phyloP scores from a whole-genome alignment of 305 asterid species.

The Fraxinus velutina region DNA sequence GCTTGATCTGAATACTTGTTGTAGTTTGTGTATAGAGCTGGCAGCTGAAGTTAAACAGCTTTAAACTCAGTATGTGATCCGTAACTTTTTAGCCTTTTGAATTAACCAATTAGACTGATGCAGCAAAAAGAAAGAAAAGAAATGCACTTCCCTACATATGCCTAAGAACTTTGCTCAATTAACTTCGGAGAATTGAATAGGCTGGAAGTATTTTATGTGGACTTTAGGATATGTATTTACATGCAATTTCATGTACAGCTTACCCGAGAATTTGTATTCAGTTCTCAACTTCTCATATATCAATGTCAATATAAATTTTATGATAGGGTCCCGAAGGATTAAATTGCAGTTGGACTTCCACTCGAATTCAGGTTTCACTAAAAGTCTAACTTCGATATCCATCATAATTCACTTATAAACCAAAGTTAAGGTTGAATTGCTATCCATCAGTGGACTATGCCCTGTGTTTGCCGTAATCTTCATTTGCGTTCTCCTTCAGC shows the following conservation, averaged over 20 bases:
- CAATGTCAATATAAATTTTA: neutral
- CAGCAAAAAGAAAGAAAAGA: neutral
- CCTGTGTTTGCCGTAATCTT: neutral
- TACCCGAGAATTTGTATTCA: neutral
- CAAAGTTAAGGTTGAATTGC: neutral
- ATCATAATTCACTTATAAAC: neutral
- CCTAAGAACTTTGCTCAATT: neutral
- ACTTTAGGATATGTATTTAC: neutral
- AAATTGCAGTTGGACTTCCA: neutral
- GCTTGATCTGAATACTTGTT: slow-evolving; percentile 17
- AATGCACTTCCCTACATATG: neutral
- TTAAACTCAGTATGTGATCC: slow-evolving; percentile 3
- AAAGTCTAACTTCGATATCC: neutral
- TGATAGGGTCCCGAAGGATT: neutral
- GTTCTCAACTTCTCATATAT: neutral
- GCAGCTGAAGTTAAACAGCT: slow-evolving; percentile 15
- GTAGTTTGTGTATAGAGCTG: slow-evolving; percentile 11
- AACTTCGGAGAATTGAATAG: neutral
- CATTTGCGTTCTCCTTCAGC: neutral
- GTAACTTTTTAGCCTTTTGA: neutral
- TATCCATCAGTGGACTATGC: neutral
- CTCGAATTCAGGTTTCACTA: neutral
- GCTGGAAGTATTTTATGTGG: neutral
- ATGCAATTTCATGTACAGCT: neutral
- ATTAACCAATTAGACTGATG: neutral